Percentiles rank a stretch among this genome's conserved stretches.
phyloP scores from a whole-genome alignment of 257 asterid species.

The Solanum bukasovii region DNA sequence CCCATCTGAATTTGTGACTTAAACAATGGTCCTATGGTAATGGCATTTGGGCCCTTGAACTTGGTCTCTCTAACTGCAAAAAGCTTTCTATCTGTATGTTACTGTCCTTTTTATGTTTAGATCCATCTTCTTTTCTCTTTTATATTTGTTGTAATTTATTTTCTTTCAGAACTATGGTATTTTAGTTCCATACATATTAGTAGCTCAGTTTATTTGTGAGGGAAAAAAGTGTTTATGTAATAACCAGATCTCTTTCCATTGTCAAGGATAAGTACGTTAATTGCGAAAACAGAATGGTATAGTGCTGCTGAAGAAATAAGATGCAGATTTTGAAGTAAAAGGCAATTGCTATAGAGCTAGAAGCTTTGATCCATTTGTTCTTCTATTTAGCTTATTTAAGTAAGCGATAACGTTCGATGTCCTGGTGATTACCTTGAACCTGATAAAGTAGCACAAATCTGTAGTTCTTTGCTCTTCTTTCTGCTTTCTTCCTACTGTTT shows the following conservation, averaged over 20 bases:
- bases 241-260: neutral
- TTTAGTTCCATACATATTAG: neutral
- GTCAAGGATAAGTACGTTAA: neutral
- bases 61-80: neutral
- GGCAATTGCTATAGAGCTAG: neutral
- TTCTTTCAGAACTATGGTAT: neutral
- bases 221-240: neutral
- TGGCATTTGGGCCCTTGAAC: neutral
- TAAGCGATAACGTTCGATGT: neutral
- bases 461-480: neutral
- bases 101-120: neutral
- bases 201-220: neutral
- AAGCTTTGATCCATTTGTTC: neutral
- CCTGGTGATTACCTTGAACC: neutral
- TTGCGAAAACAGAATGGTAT: neutral
- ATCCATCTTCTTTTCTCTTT: neutral
- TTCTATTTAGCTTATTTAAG: neutral
- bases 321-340: neutral
- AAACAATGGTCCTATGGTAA: neutral
- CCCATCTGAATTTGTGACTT: neutral
- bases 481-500: neutral
- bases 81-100: neutral
- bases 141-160: neutral
- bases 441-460: neutral
- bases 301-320: neutral